Evolutionary conservation across 83 land plant genomes (phyloP), one percentile per base, ranked within the genome.

Genomic region (Diphasiastrum complanatum): DNA sequence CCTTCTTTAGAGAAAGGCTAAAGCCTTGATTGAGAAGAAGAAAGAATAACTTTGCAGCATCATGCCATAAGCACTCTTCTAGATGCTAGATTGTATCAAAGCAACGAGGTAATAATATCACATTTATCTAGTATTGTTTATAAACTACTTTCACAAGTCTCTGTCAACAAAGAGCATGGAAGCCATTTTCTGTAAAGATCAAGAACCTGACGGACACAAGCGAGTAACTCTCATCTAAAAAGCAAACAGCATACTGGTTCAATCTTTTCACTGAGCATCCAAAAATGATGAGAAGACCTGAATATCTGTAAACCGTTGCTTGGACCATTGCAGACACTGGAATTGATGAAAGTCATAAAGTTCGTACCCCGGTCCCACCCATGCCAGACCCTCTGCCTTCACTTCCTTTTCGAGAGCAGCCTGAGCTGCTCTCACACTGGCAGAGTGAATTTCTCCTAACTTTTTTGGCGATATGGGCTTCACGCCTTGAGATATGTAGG

Each of bases 291-390:
- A n/a, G 12, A 41, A 30, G 18, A 76, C 79, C 79, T 67, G 78
- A 28, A 65, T 53, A 50, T 76, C 70, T 26, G 57, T 53, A 30
- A 40, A 60, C 19, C 56, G 71, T 45, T 76, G 70, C 28, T 66
- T 76, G 26, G 70, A 73, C 65, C 77, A 76, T 45, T 76, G 71
- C 53, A 76, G 38, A 51, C 79, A 72, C 29, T 66, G 70, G 52
- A 55, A 76, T 34, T 74, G 53, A 48, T 76, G 71, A 35, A 71
- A 76, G 26, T 72, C 67, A 40, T 76, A 72, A 20, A 53, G 71
- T 34, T 76, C 63, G 40, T 76, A 45, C 4, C 76, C 70, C 45
- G 55, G 36, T 2, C 78, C 77, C 49, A 66, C 61, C 79, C 71
- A 76, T 35, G 72, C 59, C 23, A 65, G 33, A 5, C 72, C 66